A percentile compares a stretch with the other conserved stretches of the same genome.
Conservation (phyloP, 257 asterid species). For the Phtheirospermum japonicum region DNA sequence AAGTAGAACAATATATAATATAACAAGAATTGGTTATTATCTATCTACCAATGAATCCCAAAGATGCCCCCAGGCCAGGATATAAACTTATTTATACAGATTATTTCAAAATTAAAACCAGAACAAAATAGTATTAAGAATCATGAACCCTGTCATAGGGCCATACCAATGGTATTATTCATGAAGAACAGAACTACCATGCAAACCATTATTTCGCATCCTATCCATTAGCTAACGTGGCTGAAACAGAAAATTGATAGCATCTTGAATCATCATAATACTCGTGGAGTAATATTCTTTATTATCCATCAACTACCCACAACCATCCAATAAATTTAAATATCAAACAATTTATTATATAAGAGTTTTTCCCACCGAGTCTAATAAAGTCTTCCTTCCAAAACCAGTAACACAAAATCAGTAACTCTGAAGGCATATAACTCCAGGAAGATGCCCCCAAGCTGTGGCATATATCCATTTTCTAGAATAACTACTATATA, state of each 20-base stretch:
- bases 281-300: not conserved
- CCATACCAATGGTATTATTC: not conserved
- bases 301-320: conserved; percentile 5
- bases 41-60: conserved; percentile 4
- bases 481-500: conserved; percentile 5
- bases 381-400: conserved; percentile 2
- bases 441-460: conserved; percentile 11
- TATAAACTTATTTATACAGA: not conserved
- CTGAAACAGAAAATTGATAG: not conserved
- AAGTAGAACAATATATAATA: conserved; percentile 3
- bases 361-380: not conserved
- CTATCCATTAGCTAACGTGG: not conserved
- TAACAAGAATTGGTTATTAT: not conserved
- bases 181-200: not conserved
- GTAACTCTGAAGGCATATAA: conserved; percentile 1
- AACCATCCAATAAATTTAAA: not conserved
- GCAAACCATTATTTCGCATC: conserved; percentile 2
- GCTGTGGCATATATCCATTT: not conserved
- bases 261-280: not conserved
- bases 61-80: conserved; percentile 2
- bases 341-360: conserved; percentile 1
- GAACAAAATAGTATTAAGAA: not conserved
- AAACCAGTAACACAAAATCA: not conserved
- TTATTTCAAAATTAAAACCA: conserved; percentile 1
- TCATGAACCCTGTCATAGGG: not conserved